Evolutionary conservation across 2,329 filamentous ascomycete species (phyloP), one percentile per base, ranked within the genome.

Genomic region (Monilinia laxa): DNA sequence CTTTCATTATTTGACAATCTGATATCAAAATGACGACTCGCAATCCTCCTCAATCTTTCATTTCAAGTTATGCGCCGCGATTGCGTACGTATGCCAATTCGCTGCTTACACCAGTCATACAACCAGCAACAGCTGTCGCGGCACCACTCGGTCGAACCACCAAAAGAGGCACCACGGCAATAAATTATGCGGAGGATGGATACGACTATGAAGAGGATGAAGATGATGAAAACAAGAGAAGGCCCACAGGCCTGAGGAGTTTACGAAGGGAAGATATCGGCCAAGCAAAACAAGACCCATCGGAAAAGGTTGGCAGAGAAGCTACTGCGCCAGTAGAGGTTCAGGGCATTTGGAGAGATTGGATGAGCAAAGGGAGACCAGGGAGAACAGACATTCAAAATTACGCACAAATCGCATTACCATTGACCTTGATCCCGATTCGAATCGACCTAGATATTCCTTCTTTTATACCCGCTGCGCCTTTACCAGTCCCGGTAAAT

Each of bases 151-250:
- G 91, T 73, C 87, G 94, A 76, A 96, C 91, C n/a, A 98, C 95
- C 11, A 98, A 99, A 82, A 90, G 95, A 79, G 95, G 95, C 67
- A 98, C 95, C 2, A 95, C 92, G 45, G 91, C 94, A 70, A 95
- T 98, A 80, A 99, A 97, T 80, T 99, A 99, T 76, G 94, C 95
- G 31, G 95, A 99, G 77, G 94, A 98, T 77, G 93, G 93, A 57
- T 96, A 90, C 75, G 94, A 97, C 71, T 93, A 94, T 74, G 85
- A 89, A 66, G 90, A 92, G 70, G 89, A 90, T 60, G 90, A 92
- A 70, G 90, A 92, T 65, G 83, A 86, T 68, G 86, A 92, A 70
- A 89, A 89, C 2, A 90, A 85, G 31, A 81, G 87, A 69, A 81
- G 86, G 67, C 86, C 91, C 16, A 96, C 93, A 0, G 93, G 93